A percentile compares a stretch with the other conserved stretches of the same genome.
These are phyloP conservation scores for Pythium dissotocum DNA, from an alignment of 352 stramenopile genomes.

Conservation along the genomic window DNA sequence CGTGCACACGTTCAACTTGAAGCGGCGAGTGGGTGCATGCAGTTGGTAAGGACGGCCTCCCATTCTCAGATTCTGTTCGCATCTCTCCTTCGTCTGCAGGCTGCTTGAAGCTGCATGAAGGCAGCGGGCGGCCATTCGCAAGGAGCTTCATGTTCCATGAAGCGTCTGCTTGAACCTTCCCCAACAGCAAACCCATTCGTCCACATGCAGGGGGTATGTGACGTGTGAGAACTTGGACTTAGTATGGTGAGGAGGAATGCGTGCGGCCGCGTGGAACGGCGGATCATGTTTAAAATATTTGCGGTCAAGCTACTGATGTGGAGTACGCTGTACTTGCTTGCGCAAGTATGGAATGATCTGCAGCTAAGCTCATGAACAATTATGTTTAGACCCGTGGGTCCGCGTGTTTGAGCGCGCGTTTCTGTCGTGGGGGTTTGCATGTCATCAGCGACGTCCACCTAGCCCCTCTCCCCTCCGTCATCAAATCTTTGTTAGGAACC, in stretches of 20 bases:
- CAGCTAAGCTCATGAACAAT: conserved; percentile 6
- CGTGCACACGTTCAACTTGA: neutral
- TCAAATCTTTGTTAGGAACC: conserved; percentile 12
- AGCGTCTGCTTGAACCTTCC: neutral
- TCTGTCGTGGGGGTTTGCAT: neutral
- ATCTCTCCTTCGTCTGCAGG: neutral
- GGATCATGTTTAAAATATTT: neutral
- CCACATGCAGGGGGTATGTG: neutral
- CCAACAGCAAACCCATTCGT: neutral
- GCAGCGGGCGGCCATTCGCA: neutral
- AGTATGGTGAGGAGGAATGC: neutral
- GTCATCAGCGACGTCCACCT: conserved; percentile 20
- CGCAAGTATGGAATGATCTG: conserved; percentile 1
- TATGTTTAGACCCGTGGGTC: neutral
- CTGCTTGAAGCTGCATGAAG: neutral
- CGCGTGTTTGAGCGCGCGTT: conserved; percentile 14
- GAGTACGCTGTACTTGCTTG: too few relatives aligned
- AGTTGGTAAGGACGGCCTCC: neutral
- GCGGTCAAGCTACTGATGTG: too few relatives aligned
- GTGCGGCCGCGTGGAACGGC: neutral
- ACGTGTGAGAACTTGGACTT: neutral
- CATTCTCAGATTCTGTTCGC: neutral
- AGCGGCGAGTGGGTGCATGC: neutral
- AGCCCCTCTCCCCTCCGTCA: conserved; percentile 7
- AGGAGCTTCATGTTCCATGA: too few relatives aligned